Percentiles rank a stretch among this genome's conserved stretches.
These are phyloP conservation scores for Coffea canephora DNA, from an alignment of 257 asterid genomes.

Conservation along the genomic window DNA sequence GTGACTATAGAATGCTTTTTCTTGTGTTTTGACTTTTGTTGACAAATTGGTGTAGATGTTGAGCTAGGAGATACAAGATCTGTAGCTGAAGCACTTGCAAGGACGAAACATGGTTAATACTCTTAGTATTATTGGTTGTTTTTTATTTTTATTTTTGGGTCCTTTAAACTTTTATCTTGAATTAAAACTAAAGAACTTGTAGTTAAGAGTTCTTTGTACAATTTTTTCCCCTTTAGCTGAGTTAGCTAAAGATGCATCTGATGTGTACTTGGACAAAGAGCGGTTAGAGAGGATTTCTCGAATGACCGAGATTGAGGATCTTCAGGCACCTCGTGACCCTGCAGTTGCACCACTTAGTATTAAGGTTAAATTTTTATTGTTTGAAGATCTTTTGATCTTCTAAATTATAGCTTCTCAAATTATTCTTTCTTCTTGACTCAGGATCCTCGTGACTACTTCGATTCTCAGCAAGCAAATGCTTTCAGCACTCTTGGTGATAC, in stretches of 20 bases:
- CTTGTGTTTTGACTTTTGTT: constrained; percentile 15
- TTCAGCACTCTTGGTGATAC: constrained; percentile 69
- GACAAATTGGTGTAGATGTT: constrained; percentile 50
- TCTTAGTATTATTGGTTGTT: background rate
- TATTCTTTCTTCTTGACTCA: constrained; percentile 34
- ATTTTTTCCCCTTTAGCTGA: constrained; percentile 44
- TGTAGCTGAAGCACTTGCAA: constrained; percentile 93
- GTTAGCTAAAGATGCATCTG: constrained; percentile 56
- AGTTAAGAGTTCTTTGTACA: constrained; percentile 18
- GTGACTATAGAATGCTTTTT: constrained; percentile 15
- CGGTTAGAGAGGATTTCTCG: constrained; percentile 56
- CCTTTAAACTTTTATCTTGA: background rate
- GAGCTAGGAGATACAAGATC: constrained; percentile 75
- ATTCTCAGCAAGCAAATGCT: constrained; percentile 89
- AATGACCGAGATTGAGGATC: constrained; percentile 90
- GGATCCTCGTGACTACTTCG: constrained; percentile 98
- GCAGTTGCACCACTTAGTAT: constrained; percentile 87
- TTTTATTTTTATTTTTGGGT: constrained; percentile 6
- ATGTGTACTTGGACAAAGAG: constrained; percentile 47
- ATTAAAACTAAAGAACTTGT: background rate
- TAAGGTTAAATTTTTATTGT: constrained; percentile 51
- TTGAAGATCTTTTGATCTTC: constrained; percentile 5
- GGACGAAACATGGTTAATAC: constrained; percentile 67
- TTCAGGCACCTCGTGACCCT: constrained; percentile 85
- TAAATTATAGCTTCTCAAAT: constrained; percentile 24